Base-by-base conservation (phyloP, 139 green algal genomes). In the Eudorina sp. region DNA sequence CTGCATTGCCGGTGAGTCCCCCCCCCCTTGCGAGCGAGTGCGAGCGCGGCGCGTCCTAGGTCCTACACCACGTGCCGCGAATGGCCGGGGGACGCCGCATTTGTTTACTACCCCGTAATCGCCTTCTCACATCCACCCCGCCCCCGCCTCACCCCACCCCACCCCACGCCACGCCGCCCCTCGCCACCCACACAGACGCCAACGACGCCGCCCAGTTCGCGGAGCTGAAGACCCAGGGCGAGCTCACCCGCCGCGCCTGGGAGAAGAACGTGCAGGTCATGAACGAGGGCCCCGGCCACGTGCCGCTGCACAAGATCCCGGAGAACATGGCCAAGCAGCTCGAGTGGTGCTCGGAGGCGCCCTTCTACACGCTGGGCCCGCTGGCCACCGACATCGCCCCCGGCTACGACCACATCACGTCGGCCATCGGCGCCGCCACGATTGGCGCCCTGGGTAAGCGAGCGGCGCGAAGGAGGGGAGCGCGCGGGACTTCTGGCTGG, bases 381-480 rank as follows among this genome's bases (percentile, higher is more conserved):
- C 94, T 99, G 68, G 91, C 97, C 76, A 99, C 97, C 4, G 97
- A 99, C 92, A 97, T 99, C 62, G 97, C 97, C 11, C 97, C 97
- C 19, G 97, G 93, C 5, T 99, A 99, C 77, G 97, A 99, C 92
- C 97, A 99, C 94, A 99, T 99, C 92, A 99, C 97, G 0, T 97
- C 94, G 0, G 97, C 97, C 53, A 99, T 99, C 41, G 97, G 97
- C 2, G 97, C 97, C 4, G 97, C 97, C 36, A 99, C 94, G 86
- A 99, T 99, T 69, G 97, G 97, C 66, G 92, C 92, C 0, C 89
- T 97, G 48, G 97, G 95, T 95, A 74, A 70, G 82, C n/a, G 64
- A 38, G 64, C 11, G 38, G 64, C 29, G n/a, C n/a, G n/a, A n/a
- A n/a, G n/a, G n/a, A n/a, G n/a, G n/a, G n/a, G n/a, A n/a, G n/a